A percentile compares a stretch with the other conserved stretches of the same genome.
Evolutionary conservation across 2,329 filamentous ascomycete species (phyloP).

Genomic region (Ophiocordyceps polyrhachis-furcata): DNA sequence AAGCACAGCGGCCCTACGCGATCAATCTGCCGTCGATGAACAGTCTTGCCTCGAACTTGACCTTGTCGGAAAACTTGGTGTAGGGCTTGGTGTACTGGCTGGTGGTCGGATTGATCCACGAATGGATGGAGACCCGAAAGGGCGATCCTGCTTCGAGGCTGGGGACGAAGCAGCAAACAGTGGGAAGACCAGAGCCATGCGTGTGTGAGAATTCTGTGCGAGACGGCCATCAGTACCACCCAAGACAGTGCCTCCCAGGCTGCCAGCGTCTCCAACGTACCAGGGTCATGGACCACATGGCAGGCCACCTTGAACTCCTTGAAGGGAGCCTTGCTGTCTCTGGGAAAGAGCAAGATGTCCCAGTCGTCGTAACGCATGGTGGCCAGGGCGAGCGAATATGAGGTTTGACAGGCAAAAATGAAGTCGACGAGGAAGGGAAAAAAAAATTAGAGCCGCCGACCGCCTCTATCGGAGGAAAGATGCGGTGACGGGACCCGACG

Average conservation of each 20-base stretch:
- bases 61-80: conserved; percentile 34
- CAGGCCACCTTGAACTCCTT: conserved; percentile 72
- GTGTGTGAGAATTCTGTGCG: conserved; percentile 31
- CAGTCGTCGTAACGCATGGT: conserved; percentile 72
- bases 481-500: neutral
- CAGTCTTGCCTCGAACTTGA: conserved; percentile 47
- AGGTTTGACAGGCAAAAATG: neutral
- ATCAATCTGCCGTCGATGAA: conserved; percentile 48
- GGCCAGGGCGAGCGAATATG: conserved; percentile 2
- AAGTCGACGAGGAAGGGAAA: neutral
- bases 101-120: conserved; percentile 41
- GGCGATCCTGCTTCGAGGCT: conserved; percentile 36
- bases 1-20: conserved; percentile 23
- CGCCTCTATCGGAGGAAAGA: neutral
- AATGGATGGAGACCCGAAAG: conserved; percentile 59
- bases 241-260: neutral
- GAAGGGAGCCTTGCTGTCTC: conserved; percentile 45
- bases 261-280: conserved; percentile 11
- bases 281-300: conserved; percentile 40
- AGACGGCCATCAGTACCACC: neutral
- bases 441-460: neutral
- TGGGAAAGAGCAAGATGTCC: conserved; percentile 68
- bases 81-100: conserved; percentile 37
- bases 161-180: conserved; percentile 53
- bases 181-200: conserved; percentile 36